Conservation (phyloP, 2,329 filamentous ascomycete genomes). For the Rutstroemia sp. region DNA sequence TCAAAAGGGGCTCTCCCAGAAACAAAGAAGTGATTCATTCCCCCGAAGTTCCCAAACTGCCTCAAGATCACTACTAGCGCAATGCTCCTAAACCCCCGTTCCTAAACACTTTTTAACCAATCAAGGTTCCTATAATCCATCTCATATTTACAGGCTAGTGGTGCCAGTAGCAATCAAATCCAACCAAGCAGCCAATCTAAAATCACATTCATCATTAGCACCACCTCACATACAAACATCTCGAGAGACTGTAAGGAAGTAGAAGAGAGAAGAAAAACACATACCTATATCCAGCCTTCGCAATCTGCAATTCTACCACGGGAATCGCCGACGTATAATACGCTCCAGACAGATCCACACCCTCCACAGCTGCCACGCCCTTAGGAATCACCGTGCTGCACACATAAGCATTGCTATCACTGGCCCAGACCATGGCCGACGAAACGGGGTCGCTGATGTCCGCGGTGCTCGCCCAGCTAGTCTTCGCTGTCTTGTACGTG, state of each 20-base stretch:
- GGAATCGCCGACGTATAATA: constrained; percentile 58
- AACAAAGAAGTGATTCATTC: no score
- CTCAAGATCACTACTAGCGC: no score
- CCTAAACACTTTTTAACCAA: background rate
- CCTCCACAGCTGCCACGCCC: constrained; percentile 46
- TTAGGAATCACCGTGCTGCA: constrained; percentile 55
- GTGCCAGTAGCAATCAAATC: constrained; percentile 45
- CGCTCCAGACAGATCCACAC: constrained; percentile 48
- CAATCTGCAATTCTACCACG: constrained; percentile 57
- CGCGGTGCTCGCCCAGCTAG: constrained; percentile 16
- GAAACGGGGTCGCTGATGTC: constrained; percentile 15
- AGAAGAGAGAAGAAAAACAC: background rate
- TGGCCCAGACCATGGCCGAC: constrained; percentile 52
- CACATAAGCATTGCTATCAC: constrained; percentile 55
- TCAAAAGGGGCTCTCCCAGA: no score
- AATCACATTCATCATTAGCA: background rate
- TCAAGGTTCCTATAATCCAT: background rate
- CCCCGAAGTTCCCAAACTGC: no score
- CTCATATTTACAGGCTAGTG: background rate
- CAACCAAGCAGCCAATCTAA: constrained; percentile 54
- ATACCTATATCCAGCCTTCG: constrained; percentile 56
- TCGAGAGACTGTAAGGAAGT: background rate
- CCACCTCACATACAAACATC: background rate
- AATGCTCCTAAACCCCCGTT: background rate
- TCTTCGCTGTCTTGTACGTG: constrained; percentile 36